phyloP scores from a whole-genome alignment of 2,329 filamentous ascomycete species.

The Pseudogymnoascus sp. region DNA sequence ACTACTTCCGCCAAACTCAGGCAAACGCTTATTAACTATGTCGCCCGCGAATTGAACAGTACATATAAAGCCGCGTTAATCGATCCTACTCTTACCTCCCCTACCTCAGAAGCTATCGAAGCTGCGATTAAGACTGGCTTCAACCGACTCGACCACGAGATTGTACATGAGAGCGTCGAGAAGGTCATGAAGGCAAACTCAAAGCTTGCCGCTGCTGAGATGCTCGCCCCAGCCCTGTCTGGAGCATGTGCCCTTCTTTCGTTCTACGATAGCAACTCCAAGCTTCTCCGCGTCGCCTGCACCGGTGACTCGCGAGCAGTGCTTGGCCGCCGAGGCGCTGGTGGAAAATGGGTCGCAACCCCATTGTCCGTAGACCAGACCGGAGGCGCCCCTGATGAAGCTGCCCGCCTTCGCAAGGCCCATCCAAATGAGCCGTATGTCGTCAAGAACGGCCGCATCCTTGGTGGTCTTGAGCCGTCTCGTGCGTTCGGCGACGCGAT shows the following conservation, averaged over 20 bases:
- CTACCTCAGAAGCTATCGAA: constrained; percentile 74
- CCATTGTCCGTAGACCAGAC: constrained; percentile 90
- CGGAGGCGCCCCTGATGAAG: constrained; percentile 79
- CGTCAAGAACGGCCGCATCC: constrained; percentile 77
- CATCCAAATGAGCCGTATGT: constrained; percentile 88
- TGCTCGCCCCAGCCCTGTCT: constrained; percentile 85
- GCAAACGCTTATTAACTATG: constrained; percentile 84
- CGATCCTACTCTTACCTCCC: constrained; percentile 49
- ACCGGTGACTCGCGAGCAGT: constrained; percentile 96
- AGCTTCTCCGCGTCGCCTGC: constrained; percentile 85
- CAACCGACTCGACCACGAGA: constrained; percentile 81
- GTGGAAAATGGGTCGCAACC: constrained; percentile 88
- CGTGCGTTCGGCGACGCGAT: constrained; percentile 92
- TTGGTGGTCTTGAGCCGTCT: constrained; percentile 86
- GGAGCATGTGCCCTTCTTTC: constrained; percentile 95
- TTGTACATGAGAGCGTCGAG: constrained; percentile 85
- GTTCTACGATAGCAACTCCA: constrained; percentile 85
- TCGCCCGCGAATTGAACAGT: constrained; percentile 83
- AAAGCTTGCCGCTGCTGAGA: constrained; percentile 82
- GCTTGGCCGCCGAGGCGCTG: constrained; percentile 66
- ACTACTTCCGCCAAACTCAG: constrained; percentile 94
- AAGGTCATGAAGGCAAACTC: constrained; percentile 85
- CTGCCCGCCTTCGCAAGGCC: constrained; percentile 69
- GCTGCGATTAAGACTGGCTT: constrained; percentile 90
- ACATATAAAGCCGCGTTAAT: constrained; percentile 73